Evolutionary conservation across 208 protist species (phyloP).

Genomic region (Wallacemonas rigidus): DNA sequence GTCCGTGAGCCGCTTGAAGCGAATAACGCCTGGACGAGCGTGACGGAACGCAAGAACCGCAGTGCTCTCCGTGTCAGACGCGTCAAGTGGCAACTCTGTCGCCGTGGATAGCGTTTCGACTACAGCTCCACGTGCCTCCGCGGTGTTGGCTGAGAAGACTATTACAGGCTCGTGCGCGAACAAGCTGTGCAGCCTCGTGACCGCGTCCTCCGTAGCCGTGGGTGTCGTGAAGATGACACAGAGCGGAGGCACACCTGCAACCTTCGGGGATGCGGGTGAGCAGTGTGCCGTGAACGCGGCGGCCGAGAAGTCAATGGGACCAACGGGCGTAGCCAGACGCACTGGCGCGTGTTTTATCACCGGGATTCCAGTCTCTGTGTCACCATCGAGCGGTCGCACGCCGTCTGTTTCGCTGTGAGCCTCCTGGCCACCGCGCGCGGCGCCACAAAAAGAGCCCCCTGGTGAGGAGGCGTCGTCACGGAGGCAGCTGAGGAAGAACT

Average conservation of each 20-base stretch:
- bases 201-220: background rate
- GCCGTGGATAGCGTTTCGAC: constrained; percentile 11
- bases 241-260: background rate
- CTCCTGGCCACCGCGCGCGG: background rate
- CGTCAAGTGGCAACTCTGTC: constrained; percentile 13
- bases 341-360: background rate
- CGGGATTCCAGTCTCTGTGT: background rate
- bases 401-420: background rate
- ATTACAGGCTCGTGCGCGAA: constrained; percentile 5
- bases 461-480: constrained; percentile 1
- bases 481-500: constrained; percentile 55
- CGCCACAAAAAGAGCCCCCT: background rate
- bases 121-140: background rate
- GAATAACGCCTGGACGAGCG: constrained; percentile 23
- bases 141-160: constrained; percentile 10
- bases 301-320: constrained; percentile 26
- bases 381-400: background rate
- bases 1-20: constrained; percentile 22
- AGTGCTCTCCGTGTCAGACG: background rate
- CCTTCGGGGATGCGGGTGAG: constrained; percentile 33
- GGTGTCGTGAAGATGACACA: constrained; percentile 2
- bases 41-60: constrained; percentile 37
- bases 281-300: constrained; percentile 45
- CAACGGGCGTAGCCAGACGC: constrained; percentile 29
- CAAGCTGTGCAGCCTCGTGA: background rate